These are phyloP conservation scores for Boletus semigastroideus DNA, from an alignment of 1,284 basidiomycete species.

Conservation along the genomic window DNA sequence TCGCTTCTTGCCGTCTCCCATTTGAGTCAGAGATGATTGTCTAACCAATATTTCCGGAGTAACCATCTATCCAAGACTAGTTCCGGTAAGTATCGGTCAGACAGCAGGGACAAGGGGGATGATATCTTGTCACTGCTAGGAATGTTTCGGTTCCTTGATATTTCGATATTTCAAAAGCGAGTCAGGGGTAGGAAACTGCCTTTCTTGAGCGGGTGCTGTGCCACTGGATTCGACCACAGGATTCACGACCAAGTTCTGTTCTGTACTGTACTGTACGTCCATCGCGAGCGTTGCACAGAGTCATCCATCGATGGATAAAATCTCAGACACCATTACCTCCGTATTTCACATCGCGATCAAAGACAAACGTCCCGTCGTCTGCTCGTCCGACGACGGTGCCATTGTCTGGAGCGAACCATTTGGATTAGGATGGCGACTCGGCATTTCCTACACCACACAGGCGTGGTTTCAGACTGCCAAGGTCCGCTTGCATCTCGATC, in stretches of 20 bases:
- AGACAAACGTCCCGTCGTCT: constrained; percentile 20
- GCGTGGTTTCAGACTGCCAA: constrained; percentile 26
- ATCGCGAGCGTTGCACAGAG: neutral
- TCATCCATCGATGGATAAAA: constrained; percentile 23
- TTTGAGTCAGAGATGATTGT: no score
- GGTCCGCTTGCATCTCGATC: constrained; percentile 29
- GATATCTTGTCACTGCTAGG: no score
- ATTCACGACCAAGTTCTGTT: no score
- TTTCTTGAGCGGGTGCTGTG: constrained; percentile 10
- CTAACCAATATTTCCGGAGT: no score
- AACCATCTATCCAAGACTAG: no score
- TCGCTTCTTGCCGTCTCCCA: no score
- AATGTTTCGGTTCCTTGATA: no score
- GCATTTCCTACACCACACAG: constrained; percentile 16
- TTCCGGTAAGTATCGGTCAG: no score
- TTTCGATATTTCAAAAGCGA: no score
- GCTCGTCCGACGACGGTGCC: constrained; percentile 7
- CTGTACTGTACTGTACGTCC: neutral
- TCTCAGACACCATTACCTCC: constrained; percentile 30
- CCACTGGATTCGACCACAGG: neutral
- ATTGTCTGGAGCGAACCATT: constrained; percentile 30
- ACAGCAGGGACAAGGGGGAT: no score
- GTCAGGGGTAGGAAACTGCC: constrained; percentile 1
- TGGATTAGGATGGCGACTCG: constrained; percentile 31
- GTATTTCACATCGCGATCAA: constrained; percentile 26